phyloP scores from a whole-genome alignment of 257 asterid genomes.

The Solanum chmielewskii region DNA sequence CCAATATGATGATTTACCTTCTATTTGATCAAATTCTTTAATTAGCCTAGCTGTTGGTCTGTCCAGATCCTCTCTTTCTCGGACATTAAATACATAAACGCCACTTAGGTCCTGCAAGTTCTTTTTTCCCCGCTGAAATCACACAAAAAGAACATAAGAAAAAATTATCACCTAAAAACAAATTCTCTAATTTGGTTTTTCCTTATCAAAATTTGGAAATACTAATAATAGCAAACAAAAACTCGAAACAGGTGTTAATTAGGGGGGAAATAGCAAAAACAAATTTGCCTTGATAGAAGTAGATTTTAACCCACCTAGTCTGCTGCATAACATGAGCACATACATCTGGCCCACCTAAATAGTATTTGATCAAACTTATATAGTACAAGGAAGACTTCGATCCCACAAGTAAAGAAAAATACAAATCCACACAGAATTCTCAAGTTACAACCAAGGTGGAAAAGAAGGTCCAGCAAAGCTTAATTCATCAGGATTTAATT shows the following conservation, averaged over 20 bases:
- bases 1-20: constrained; percentile 26
- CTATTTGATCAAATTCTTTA: constrained; percentile 70
- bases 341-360: neutral
- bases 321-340: neutral
- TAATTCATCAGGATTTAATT: neutral
- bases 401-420: neutral
- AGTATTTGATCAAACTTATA: neutral
- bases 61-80: constrained; percentile 84
- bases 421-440: neutral
- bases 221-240: neutral
- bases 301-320: neutral
- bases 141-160: constrained; percentile 14
- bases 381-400: neutral
- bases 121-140: constrained; percentile 77
- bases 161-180: neutral
- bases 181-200: neutral
- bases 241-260: neutral
- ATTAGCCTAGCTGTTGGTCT: constrained; percentile 90
- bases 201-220: neutral
- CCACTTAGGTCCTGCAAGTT: constrained; percentile 80
- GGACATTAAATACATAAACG: constrained; percentile 81
- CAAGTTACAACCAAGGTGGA: neutral
- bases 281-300: neutral
- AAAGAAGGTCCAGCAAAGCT: neutral
- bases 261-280: neutral